These are phyloP conservation scores for Mortierella polycephala DNA, from an alignment of 371 early-diverging fungal genomes.

Conservation along the genomic window DNA sequence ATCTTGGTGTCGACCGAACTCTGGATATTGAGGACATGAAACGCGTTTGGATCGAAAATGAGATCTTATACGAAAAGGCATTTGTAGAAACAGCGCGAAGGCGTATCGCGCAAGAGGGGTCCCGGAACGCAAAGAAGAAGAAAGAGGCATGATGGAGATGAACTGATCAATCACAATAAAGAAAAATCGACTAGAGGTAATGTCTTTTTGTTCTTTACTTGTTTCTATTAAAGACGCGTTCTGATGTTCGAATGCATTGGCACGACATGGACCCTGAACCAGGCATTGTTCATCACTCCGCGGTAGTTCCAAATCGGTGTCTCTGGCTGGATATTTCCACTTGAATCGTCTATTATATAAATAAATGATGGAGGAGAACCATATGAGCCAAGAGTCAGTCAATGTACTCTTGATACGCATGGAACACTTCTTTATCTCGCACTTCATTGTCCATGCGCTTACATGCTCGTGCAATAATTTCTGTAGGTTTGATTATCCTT, in stretches of 20 bases:
- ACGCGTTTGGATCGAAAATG: conserved; percentile 35
- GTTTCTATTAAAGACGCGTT: conserved; percentile 38
- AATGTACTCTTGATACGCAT: neutral
- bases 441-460: conserved; percentile 9
- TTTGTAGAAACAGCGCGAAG: conserved; percentile 21
- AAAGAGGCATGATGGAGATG: neutral
- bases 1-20: neutral
- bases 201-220: conserved; percentile 10
- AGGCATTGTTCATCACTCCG: conserved; percentile 87
- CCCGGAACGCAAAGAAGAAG: conserved; percentile 2
- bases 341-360: conserved; percentile 66
- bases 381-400: neutral
- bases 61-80: conserved; percentile 14
- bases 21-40: conserved; percentile 21
- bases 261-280: conserved; percentile 42
- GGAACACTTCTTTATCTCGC: too few species aligned
- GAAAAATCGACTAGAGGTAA: neutral
- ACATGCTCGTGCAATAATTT: conserved; percentile 80
- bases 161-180: neutral
- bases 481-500: conserved; percentile 49
- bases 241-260: too few species aligned
- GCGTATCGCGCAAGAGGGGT: conserved; percentile 13
- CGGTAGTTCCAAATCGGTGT: conserved; percentile 85
- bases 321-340: conserved; percentile 84
- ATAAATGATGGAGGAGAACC: neutral